Evolutionary conservation across 768 basidiomycete species (phyloP), one percentile per base, ranked within the genome.

Genomic region (Suillus americanus): DNA sequence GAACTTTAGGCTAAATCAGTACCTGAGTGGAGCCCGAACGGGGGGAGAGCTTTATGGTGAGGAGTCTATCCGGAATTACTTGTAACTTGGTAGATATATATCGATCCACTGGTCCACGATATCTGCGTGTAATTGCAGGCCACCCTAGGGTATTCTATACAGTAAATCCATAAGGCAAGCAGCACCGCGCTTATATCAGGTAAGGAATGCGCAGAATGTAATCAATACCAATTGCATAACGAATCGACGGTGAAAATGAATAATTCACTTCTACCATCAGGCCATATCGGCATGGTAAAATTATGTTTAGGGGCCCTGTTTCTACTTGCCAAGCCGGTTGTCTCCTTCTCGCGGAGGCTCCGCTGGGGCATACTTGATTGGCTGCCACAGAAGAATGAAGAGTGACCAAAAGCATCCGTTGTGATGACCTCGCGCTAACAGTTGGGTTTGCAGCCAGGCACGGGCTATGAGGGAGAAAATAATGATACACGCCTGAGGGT

Each of bases 141-240:
- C 20, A 54, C 33, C 12, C 33, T 54, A 56, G 55, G 35, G 33
- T n/a, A 56, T 37, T 41, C 28, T 30, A 23, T 28, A 59, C 38
- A 59, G 56, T 59, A 59, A 41, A 59, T 59, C 38, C 57, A 59
- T 59, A 59, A 59, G 57, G 57, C 57, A 59, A 59, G 25, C 23
- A 38, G n/a, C 57, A 59, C 28, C 33, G 20, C 20, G 53, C 53
- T 54, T 20, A 30, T 33, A 54, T 33, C 53, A 54, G 53, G 33
- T 25, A 59, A 43, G 40, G 41, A 59, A 57, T 5, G 40, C 57
- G 5, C 57, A 25, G 28, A 38, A 59, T 59, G 40, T 20, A 40
- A 59, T 59, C 40, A 40, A 57, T 57, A 10, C 5, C 12, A 41
- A 41, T 59, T 35, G 25, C 40, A 43, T 59, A 40, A 41, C 18